Base-by-base conservation (phyloP, 225 moss, liverwort and hornwort genomes). In the Pseudisothecium myosuroides region DNA sequence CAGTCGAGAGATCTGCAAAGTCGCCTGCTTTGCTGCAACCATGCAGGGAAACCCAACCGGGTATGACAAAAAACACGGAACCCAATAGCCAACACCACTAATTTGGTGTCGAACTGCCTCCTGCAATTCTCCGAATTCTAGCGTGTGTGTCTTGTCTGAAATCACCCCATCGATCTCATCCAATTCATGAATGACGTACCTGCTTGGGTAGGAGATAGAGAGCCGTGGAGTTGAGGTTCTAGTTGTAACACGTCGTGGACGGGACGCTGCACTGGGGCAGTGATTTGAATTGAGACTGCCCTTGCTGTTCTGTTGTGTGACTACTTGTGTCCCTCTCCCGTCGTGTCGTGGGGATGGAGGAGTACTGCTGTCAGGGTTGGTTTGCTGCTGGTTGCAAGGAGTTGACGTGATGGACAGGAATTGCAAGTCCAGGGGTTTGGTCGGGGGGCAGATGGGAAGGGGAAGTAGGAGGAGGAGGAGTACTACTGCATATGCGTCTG, bases 1-100 rank as follows among this genome's bases (percentile, higher is more conserved):
- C 37, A 24, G n/a, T n/a, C n/a, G n/a, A n/a, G 85, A 63, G 87
- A 90, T 90, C 90, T 20, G 88, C 79, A 91, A 91, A 86, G 71
- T 24, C 88, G 91, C 88, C 91, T 67, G 66, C 89, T 91, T 89
- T 84, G 91, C 91, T 89, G 91, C 89, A 67, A 66, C 87, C 89
- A 87, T 91, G 91, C 91, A 80, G 83, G 80, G 26, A 45, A 45
- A 15, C 75, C 75, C 83, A 87, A 36, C 86, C 81, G 55, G 81
- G 81, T 86, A 81, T 72, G 62, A 72, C 76, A 55, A 76, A 34
- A 84, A 85, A 26, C 72, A 59, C 85, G 54, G 55, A 50, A 85
- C 59, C 58, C 85, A 8, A 85, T 74, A 73, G 59, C 74, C 72
- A 56, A 43, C 71, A 50, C 49, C 71, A 50, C 49, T 43, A 65